Evolutionary conservation across 192 early-diverging fungal species (phyloP).

Genomic region (Rhizophagus clarus): DNA sequence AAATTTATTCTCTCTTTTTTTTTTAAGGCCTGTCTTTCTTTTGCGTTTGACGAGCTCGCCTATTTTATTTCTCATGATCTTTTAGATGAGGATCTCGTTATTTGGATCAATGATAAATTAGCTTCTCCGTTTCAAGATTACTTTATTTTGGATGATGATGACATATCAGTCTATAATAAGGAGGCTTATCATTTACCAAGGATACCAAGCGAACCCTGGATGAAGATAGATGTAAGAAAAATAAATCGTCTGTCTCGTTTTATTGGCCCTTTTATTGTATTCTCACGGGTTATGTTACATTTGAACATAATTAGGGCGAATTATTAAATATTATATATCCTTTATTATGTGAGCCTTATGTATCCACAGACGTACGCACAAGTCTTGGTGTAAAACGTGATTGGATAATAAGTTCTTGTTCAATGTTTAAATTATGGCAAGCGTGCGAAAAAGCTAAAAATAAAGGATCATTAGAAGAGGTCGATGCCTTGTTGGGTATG

Average conservation of each 20-base stretch:
- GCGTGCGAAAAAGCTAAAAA: constrained; percentile 64
- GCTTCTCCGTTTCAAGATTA: constrained; percentile 60
- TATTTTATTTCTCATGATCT: constrained; percentile 56
- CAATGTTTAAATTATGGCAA: constrained; percentile 71
- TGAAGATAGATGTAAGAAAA: constrained; percentile 48
- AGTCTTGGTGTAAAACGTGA: constrained; percentile 31
- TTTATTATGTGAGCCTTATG: constrained; percentile 38
- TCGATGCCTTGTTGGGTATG: constrained; percentile 72
- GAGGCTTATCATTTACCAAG: constrained; percentile 34
- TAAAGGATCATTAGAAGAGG: constrained; percentile 54
- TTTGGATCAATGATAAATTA: constrained; percentile 71
- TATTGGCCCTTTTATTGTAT: not conserved
- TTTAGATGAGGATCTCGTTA: constrained; percentile 57
- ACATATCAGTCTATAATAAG: constrained; percentile 29
- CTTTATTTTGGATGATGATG: constrained; percentile 53
- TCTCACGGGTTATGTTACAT: not conserved
- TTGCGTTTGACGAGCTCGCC: constrained; percentile 75
- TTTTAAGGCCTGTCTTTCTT: constrained; percentile 60
- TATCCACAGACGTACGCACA: constrained; percentile 27
- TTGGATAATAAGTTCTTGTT: constrained; percentile 58
- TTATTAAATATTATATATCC: constrained; percentile 43
- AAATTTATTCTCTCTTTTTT: not conserved
- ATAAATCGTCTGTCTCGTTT: not conserved
- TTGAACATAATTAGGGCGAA: constrained; percentile 6
- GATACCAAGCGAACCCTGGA: constrained; percentile 38